Percentiles rank a stretch among this genome's conserved stretches.
These are phyloP conservation scores for Clavariopsis aquatica DNA, from an alignment of 495 filamentous ascomycete genomes.

Conservation along the genomic window DNA sequence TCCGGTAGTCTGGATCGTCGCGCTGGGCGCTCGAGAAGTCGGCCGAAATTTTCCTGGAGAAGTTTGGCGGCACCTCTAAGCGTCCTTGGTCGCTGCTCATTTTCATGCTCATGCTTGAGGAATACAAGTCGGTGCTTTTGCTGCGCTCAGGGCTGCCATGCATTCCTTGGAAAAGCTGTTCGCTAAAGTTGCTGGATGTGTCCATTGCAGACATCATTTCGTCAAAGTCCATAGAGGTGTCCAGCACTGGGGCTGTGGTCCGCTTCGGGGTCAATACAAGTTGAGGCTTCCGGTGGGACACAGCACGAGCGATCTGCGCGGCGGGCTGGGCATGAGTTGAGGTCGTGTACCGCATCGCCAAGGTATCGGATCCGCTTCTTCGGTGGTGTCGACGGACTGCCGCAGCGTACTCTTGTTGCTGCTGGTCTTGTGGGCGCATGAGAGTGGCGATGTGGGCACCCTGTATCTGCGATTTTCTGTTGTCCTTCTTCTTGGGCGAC, in stretches of 20 bases:
- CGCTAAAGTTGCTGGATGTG: conserved; percentile 9
- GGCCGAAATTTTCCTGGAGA: conserved; percentile 38
- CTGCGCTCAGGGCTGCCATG: conserved; percentile 5
- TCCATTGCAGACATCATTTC: conserved; percentile 29
- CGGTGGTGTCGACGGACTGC: conserved; percentile 33
- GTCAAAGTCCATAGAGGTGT: conserved; percentile 29
- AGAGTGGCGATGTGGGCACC: conserved; percentile 39
- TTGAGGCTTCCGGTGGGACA: conserved; percentile 1
- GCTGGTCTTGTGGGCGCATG: conserved; percentile 36
- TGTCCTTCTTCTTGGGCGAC: conserved; percentile 25
- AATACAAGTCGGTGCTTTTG: conserved; percentile 6
- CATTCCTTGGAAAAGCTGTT: conserved; percentile 9
- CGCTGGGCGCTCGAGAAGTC: conserved; percentile 20
- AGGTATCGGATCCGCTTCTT: conserved; percentile 34
- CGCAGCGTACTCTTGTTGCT: conserved; percentile 32
- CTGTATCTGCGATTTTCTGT: conserved; percentile 15
- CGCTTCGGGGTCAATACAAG: not conserved
- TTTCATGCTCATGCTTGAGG: conserved; percentile 20
- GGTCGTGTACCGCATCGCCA: conserved; percentile 26
- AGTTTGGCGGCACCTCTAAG: conserved; percentile 22
- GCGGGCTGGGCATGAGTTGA: conserved; percentile 1
- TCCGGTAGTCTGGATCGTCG: conserved; percentile 2
- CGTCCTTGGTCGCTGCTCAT: conserved; percentile 16
- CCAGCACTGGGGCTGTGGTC: not conserved
- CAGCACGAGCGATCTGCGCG: not conserved